Evolutionary conservation across 495 filamentous ascomycete genomes (phyloP).

Genomic region (Sporormia fimetaria): DNA sequence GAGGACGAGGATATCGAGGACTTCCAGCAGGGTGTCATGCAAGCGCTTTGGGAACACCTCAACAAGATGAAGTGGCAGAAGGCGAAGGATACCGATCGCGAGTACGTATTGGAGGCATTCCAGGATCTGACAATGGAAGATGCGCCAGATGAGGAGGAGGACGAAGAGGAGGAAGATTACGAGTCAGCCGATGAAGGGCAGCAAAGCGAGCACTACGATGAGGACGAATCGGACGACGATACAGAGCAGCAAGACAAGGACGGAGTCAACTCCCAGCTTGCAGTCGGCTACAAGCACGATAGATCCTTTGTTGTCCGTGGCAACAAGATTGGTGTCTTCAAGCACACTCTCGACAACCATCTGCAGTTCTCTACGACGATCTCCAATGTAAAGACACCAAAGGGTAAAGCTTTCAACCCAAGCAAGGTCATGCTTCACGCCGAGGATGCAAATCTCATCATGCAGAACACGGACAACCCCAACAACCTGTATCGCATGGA

Average conservation of each 20-base stretch:
- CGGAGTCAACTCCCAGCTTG: slow-evolving; percentile 83
- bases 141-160: slow-evolving; percentile 49
- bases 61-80: slow-evolving; percentile 93
- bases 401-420: slow-evolving; percentile 78
- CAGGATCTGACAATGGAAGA: slow-evolving; percentile 92
- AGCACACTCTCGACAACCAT: slow-evolving; percentile 84
- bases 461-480: slow-evolving; percentile 74
- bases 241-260: slow-evolving; percentile 57
- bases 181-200: slow-evolving; percentile 50
- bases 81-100: slow-evolving; percentile 78
- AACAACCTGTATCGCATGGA: slow-evolving; percentile 97
- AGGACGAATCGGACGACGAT: slow-evolving; percentile 85
- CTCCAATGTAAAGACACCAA: slow-evolving; percentile 83
- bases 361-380: slow-evolving; percentile 97
- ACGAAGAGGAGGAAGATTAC: slow-evolving; percentile 52
- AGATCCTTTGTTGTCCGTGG: slow-evolving; percentile 93
- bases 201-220: slow-evolving; percentile 73
- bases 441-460: slow-evolving; percentile 83
- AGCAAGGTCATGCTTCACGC: slow-evolving; percentile 97
- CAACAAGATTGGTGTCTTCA: slow-evolving; percentile 97
- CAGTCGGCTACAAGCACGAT: slow-evolving; percentile 97
- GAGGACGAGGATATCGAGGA: slow-evolving; percentile 65
- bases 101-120: slow-evolving; percentile 93
- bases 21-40: slow-evolving; percentile 91
- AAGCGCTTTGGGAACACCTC: slow-evolving; percentile 91